Evolutionary conservation across 495 filamentous ascomycete species (phyloP).

Genomic region (Aspergillus campestris): DNA sequence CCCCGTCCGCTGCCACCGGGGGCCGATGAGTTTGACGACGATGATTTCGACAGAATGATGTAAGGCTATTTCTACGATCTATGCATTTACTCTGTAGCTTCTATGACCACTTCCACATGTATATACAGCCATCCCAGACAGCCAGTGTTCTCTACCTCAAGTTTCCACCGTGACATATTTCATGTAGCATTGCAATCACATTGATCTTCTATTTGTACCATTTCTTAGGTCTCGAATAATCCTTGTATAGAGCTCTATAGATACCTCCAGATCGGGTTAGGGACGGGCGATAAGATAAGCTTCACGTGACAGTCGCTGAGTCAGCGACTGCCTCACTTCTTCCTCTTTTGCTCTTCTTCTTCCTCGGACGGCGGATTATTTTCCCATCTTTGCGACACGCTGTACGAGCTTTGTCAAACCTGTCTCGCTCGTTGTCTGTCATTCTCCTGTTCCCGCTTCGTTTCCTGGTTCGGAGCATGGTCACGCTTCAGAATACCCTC

Average conservation of each 20-base stretch:
- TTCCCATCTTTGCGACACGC: constrained; percentile 5
- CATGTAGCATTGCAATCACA: too few species aligned
- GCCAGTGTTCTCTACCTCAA: constrained; percentile 5
- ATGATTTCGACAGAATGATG: constrained; percentile 7
- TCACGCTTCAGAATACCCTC: too few species aligned
- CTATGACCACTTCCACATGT: neutral
- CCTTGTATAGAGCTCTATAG: too few species aligned
- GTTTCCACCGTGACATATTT: too few species aligned
- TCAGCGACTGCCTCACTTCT: neutral
- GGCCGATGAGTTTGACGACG: constrained; percentile 1
- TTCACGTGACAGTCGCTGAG: constrained; percentile 10
- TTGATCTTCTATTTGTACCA: too few species aligned
- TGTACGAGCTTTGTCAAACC: neutral
- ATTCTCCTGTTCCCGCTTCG: neutral
- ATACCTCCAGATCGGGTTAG: too few species aligned
- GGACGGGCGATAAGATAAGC: constrained; percentile 12
- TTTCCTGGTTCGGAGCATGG: neutral
- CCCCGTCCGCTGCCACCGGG: neutral
- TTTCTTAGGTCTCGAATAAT: too few species aligned
- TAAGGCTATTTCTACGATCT: neutral
- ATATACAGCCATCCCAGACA: constrained; percentile 4
- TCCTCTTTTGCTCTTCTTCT: neutral
- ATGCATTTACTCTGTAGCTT: too few species aligned
- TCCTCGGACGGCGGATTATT: too few species aligned
- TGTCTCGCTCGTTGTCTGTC: neutral